Evolutionary conservation across 139 green algal species (phyloP).

Genomic region (Chlorella sorokiniana): DNA sequence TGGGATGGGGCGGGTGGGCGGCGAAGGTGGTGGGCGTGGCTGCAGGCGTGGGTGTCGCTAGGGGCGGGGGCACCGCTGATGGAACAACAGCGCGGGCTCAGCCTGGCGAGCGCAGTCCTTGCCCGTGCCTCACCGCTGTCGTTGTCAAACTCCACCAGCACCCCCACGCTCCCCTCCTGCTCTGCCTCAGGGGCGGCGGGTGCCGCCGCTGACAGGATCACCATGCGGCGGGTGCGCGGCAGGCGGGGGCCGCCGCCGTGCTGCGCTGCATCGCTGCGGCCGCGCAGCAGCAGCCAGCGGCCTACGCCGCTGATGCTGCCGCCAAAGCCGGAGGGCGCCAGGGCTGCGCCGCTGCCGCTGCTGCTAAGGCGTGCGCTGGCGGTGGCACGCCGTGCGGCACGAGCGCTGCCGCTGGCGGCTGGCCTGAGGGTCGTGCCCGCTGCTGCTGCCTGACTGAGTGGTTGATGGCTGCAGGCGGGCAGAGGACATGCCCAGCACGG

Average conservation of each 20-base stretch:
- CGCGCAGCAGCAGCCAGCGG: background rate
- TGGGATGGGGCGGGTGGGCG: background rate
- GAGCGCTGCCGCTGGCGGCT: background rate
- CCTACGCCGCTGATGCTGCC: background rate
- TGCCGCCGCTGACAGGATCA: conserved; percentile 15
- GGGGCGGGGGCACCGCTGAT: background rate
- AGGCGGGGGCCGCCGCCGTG: background rate
- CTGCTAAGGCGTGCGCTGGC: background rate
- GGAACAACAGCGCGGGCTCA: background rate
- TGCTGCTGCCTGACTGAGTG: conserved; percentile 1
- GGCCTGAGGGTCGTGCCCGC: background rate
- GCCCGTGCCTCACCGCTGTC: conserved; percentile 14
- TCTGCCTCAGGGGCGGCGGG: background rate
- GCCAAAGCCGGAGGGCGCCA: background rate
- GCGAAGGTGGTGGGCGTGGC: background rate
- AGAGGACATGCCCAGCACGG: background rate
- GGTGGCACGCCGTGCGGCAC: background rate
- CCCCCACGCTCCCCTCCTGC: background rate
- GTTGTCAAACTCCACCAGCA: conserved; percentile 23
- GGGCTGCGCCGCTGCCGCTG: conserved; percentile 8
- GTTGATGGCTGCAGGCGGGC: background rate
- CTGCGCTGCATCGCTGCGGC: background rate
- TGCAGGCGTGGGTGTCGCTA: background rate
- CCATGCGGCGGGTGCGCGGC: conserved; percentile 21
- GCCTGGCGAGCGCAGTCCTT: too few relatives aligned